Percentiles rank a stretch among this genome's conserved stretches.
These are phyloP conservation scores for Aureobasidium leucospermi DNA, from an alignment of 2,329 filamentous ascomycete species.

Conservation along the genomic window DNA sequence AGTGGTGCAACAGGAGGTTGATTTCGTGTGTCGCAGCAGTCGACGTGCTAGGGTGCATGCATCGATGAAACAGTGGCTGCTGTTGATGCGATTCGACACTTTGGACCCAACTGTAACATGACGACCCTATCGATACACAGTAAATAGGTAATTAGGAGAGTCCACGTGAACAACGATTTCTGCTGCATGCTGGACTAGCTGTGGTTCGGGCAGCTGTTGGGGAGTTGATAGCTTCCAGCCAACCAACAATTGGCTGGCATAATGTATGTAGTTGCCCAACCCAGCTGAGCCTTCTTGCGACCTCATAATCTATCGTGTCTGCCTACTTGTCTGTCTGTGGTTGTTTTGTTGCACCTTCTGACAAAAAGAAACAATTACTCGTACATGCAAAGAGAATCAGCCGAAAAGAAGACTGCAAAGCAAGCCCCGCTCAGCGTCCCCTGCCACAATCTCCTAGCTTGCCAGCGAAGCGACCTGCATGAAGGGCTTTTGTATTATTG, in stretches of 20 bases:
- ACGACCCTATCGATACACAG: background rate
- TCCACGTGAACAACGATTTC: too few relatives aligned
- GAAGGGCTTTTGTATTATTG: background rate
- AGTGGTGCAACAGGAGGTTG: background rate
- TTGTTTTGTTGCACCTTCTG: background rate
- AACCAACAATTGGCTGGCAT: too few relatives aligned
- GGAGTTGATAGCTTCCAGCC: too few relatives aligned
- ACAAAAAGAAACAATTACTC: background rate
- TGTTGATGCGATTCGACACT: background rate
- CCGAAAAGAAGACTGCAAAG: background rate
- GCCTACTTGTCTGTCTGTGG: background rate
- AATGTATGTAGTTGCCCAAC: too few relatives aligned
- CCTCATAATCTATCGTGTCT: background rate
- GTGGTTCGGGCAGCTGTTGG: too few relatives aligned
- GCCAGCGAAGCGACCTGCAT: conserved; percentile 14
- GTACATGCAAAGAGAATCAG: background rate
- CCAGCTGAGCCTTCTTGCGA: background rate
- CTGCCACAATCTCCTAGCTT: background rate
- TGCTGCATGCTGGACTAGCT: too few relatives aligned
- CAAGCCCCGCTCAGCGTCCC: background rate
- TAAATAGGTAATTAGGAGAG: too few relatives aligned
- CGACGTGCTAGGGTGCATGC: background rate
- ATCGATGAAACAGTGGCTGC: background rate
- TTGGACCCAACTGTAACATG: background rate
- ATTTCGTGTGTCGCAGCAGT: background rate